Conservation (phyloP, 805 yeast genomes). For the Peterozyma toletana region DNA sequence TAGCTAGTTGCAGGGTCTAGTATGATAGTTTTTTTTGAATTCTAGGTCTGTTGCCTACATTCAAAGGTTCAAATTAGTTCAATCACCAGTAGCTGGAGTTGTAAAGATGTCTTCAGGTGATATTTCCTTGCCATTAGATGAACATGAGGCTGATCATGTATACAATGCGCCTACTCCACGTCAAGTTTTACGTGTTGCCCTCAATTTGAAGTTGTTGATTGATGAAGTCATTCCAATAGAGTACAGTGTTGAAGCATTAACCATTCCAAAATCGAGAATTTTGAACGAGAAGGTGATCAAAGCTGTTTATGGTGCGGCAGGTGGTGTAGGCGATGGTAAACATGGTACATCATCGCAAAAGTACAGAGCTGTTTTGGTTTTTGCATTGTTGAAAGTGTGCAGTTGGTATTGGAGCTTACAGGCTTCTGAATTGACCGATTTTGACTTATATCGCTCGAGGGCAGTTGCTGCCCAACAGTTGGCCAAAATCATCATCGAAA, state of each 20-base stretch:
- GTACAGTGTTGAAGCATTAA: slow-evolving; percentile 41
- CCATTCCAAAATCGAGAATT: slow-evolving; percentile 50
- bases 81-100: no score
- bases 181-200: slow-evolving; percentile 61
- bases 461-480: slow-evolving; percentile 67
- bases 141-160: slow-evolving; percentile 10
- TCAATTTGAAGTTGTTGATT: slow-evolving; percentile 65
- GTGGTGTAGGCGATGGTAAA: slow-evolving; percentile 62
- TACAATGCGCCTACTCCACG: slow-evolving; percentile 49
- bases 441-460: slow-evolving; percentile 51
- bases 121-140: background rate
- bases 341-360: slow-evolving; percentile 47
- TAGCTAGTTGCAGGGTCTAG: no score
- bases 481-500: slow-evolving; percentile 65
- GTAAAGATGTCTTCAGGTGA: no score
- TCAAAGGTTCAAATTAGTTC: no score
- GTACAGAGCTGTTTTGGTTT: slow-evolving; percentile 63
- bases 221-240: slow-evolving; percentile 67
- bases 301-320: slow-evolving; percentile 68
- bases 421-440: slow-evolving; percentile 56
- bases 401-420: slow-evolving; percentile 69
- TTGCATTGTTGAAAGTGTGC: slow-evolving; percentile 67
- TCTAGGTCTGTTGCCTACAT: no score
- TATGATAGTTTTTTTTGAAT: no score
- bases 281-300: slow-evolving; percentile 51